These are phyloP conservation scores for Pistacia atlantica DNA, from an alignment of 345 rosid genomes.

Conservation along the genomic window DNA sequence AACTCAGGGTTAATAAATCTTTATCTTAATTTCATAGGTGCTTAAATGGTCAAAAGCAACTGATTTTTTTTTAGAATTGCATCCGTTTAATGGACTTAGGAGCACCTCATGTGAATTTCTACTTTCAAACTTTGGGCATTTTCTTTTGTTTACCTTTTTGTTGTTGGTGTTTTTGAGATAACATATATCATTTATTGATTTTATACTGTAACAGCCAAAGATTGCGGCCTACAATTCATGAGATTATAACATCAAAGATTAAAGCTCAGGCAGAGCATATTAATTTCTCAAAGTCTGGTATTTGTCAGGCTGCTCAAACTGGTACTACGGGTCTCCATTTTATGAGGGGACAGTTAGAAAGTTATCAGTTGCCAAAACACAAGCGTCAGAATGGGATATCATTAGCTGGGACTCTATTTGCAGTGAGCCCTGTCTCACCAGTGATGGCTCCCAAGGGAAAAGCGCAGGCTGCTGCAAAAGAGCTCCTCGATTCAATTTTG, in stretches of 20 bases:
- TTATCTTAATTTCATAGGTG: background rate
- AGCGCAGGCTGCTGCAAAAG: constrained; percentile 88
- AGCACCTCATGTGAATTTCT: background rate
- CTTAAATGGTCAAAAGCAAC: background rate
- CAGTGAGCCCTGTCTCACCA: constrained; percentile 96
- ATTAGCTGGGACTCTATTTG: constrained; percentile 61
- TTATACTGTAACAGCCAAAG: constrained; percentile 71
- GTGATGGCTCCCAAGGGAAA: constrained; percentile 96
- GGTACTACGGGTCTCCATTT: constrained; percentile 46
- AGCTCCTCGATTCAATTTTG: constrained; percentile 91
- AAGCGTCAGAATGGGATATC: constrained; percentile 83
- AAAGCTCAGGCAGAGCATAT: constrained; percentile 66
- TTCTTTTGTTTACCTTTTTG: background rate
- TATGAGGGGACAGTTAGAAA: constrained; percentile 67
- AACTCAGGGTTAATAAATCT: background rate
- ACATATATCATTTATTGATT: constrained; percentile 13
- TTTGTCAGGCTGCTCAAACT: constrained; percentile 51
- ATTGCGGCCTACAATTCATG: constrained; percentile 93
- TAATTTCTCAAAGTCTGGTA: constrained; percentile 61
- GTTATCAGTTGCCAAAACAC: constrained; percentile 67
- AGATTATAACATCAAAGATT: constrained; percentile 84
- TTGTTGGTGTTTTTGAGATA: background rate
- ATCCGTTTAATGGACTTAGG: background rate
- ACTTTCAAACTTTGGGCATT: background rate
- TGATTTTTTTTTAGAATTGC: background rate